These are phyloP conservation scores for Aspergillus sparsus DNA, from an alignment of 495 filamentous ascomycete species.

Conservation along the genomic window DNA sequence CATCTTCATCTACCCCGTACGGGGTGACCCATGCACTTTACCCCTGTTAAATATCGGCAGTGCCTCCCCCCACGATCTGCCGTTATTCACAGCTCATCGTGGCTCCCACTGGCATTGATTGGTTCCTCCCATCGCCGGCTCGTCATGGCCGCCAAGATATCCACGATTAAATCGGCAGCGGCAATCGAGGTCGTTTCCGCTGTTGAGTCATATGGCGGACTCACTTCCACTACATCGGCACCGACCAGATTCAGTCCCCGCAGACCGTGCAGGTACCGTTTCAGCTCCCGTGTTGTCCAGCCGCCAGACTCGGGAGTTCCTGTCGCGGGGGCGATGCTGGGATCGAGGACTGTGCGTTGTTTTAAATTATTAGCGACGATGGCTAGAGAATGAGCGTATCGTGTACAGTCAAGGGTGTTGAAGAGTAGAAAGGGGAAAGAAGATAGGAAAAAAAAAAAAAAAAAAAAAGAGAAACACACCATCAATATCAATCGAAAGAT, in stretches of 20 bases:
- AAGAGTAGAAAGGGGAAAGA: too few relatives aligned
- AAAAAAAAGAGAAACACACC: slow-evolving; percentile 11
- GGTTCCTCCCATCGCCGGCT: slow-evolving; percentile 3
- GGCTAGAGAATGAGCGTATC: too few relatives aligned
- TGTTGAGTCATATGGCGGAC: slow-evolving; percentile 49
- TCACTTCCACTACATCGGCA: slow-evolving; percentile 47
- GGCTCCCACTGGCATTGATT: not conserved
- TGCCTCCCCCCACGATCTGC: not conserved
- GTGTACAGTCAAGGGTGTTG: too few relatives aligned
- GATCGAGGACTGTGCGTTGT: slow-evolving; percentile 26
- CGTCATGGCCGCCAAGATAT: slow-evolving; percentile 31
- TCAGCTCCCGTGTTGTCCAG: slow-evolving; percentile 36
- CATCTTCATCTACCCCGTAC: not conserved
- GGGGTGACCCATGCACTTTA: not conserved
- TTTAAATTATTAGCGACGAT: too few relatives aligned
- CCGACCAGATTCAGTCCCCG: slow-evolving; percentile 33
- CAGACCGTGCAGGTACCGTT: slow-evolving; percentile 28
- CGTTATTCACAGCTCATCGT: slow-evolving; percentile 21
- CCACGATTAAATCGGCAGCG: slow-evolving; percentile 42
- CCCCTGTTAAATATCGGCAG: not conserved
- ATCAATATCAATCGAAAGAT: slow-evolving; percentile 36
- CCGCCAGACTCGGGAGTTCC: slow-evolving; percentile 36
- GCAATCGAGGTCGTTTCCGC: slow-evolving; percentile 52
- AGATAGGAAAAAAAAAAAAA: not conserved
- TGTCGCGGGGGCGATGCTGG: slow-evolving; percentile 31